phyloP scores from a whole-genome alignment of 169 alveolate genomes.

The Eimeria necatrix region DNA sequence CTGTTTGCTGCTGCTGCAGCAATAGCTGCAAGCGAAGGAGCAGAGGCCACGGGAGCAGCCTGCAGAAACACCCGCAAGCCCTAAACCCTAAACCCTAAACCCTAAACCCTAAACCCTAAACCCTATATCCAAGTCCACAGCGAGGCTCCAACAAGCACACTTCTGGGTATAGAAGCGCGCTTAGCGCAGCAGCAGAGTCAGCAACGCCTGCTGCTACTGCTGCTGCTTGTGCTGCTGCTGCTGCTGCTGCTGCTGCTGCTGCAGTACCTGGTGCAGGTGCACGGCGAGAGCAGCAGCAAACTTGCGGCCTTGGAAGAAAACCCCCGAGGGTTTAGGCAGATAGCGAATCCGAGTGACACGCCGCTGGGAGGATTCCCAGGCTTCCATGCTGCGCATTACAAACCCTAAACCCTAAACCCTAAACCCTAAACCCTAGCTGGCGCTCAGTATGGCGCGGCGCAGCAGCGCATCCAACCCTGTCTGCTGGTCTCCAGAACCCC shows the following conservation, averaged over 20 bases:
- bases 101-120: constrained; percentile 24
- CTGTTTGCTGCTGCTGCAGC: constrained; percentile 45
- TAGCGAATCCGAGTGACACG: constrained; percentile 67
- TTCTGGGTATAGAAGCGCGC: not conserved
- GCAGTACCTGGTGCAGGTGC: constrained; percentile 74
- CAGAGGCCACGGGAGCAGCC: constrained; percentile 56
- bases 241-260: constrained; percentile 43
- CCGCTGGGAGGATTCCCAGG: constrained; percentile 76
- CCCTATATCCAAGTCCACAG: not conserved
- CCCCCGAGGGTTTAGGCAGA: constrained; percentile 53
- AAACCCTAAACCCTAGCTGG: not conserved
- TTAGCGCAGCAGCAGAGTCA: not conserved
- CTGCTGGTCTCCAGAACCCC: too few species aligned
- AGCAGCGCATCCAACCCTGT: too few species aligned
- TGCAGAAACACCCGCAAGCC: not conserved
- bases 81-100: constrained; percentile 9
- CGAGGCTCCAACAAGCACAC: not conserved
- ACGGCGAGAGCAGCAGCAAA: constrained; percentile 76
- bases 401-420: constrained; percentile 25
- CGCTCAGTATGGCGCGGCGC: not conserved
- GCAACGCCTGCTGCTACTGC: constrained; percentile 27
- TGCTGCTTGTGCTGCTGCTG: constrained; percentile 42
- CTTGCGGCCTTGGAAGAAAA: constrained; percentile 63
- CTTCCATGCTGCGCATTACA: constrained; percentile 77
- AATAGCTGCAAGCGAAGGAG: constrained; percentile 15